phyloP scores from a whole-genome alignment of 148 eudicot genomes.

The Beta vulgaris region DNA sequence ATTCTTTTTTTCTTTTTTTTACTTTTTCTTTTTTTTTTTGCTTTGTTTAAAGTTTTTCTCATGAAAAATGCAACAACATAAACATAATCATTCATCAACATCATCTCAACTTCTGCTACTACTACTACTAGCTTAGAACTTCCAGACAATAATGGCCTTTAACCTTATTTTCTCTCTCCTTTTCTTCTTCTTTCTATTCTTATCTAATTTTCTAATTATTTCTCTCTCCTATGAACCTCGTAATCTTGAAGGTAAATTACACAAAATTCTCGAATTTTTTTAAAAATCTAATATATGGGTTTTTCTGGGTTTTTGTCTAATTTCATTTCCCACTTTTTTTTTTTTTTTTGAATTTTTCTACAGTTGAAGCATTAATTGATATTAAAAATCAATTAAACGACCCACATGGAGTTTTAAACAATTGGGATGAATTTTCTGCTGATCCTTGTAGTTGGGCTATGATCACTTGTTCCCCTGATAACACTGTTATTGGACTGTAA shows the following conservation, averaged over 20 bases:
- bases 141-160: slow-evolving; percentile 12
- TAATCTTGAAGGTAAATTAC: slow-evolving; percentile 66
- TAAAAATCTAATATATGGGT: not conserved
- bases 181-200: slow-evolving; percentile 30
- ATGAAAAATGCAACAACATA: slow-evolving; percentile 19
- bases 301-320: slow-evolving; percentile 17
- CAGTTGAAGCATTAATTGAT: slow-evolving; percentile 79
- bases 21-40: slow-evolving; percentile 6
- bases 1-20: not conserved
- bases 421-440: slow-evolving; percentile 95
- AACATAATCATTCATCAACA: slow-evolving; percentile 13
- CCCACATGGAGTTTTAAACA: slow-evolving; percentile 71
- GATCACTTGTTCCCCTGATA: slow-evolving; percentile 88
- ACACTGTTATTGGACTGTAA: slow-evolving; percentile 73
- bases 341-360: slow-evolving; percentile 12
- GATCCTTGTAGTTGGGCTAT: slow-evolving; percentile 99
- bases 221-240: slow-evolving; percentile 62
- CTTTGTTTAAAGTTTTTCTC: slow-evolving; percentile 3
- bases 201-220: slow-evolving; percentile 23
- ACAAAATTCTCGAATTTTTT: slow-evolving; percentile 3
- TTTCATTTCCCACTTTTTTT: not conserved
- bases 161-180: not conserved
- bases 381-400: slow-evolving; percentile 55
- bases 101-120: not conserved
- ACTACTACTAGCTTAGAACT: slow-evolving; percentile 1